Conservation (phyloP, 2,329 filamentous ascomycete genomes). For the Magnaporthales sp. region DNA sequence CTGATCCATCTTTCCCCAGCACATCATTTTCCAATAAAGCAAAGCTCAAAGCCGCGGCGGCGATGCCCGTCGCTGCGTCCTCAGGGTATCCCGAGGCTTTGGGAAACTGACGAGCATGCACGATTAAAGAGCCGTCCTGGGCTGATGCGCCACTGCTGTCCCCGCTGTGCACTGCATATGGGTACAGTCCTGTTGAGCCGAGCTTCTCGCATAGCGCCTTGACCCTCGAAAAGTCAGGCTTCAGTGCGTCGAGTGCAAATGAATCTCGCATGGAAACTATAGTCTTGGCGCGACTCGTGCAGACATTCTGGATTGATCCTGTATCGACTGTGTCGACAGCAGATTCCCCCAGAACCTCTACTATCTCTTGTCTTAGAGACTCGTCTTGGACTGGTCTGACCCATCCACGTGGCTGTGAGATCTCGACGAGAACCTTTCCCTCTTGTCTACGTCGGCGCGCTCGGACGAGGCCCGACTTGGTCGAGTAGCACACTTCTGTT, state of each 20-base stretch:
- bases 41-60: background rate
- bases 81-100: background rate
- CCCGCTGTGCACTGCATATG: background rate
- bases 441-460: background rate
- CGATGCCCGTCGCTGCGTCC: constrained; percentile 1
- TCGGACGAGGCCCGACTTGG: background rate
- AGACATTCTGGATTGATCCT: background rate
- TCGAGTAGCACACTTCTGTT: background rate
- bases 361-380: background rate
- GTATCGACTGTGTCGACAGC: too few species aligned
- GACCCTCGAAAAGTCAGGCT: background rate
- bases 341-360: background rate
- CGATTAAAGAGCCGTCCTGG: background rate
- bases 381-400: background rate
- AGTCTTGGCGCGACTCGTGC: constrained; percentile 1
- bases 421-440: background rate
- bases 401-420: background rate
- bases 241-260: background rate
- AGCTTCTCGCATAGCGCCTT: background rate
- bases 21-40: background rate
- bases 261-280: background rate
- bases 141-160: background rate
- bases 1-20: background rate
- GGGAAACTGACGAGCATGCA: constrained; percentile 1
- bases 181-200: background rate